Evolutionary conservation across 208 protist genomes (phyloP).

Genomic region (Trypanosoma rangeli): DNA sequence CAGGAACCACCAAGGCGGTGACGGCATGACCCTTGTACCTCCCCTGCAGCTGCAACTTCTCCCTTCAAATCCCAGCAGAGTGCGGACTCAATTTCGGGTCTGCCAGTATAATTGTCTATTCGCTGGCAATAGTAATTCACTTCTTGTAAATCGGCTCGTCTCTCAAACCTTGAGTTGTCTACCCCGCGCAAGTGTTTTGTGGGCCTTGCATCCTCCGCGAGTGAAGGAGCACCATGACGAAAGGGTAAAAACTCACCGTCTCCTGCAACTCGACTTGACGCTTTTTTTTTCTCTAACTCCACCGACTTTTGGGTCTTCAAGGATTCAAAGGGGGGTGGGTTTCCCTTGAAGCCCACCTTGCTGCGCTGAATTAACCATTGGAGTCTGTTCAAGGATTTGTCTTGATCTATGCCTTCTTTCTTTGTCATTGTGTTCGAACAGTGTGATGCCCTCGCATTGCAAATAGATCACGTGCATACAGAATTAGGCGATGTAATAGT

Average conservation of each 20-base stretch:
- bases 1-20: not conserved
- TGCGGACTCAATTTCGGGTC: conserved; percentile 63
- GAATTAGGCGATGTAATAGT: not conserved
- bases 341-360: conserved; percentile 77
- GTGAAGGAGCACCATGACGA: conserved; percentile 36
- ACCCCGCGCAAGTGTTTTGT: conserved; percentile 45
- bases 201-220: conserved; percentile 59
- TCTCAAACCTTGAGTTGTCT: conserved; percentile 34
- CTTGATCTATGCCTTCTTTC: conserved; percentile 40
- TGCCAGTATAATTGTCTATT: conserved; percentile 57
- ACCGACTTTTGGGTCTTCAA: conserved; percentile 68
- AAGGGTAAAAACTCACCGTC: conserved; percentile 71
- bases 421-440: not conserved
- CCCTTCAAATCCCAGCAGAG: conserved; percentile 64
- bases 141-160: not conserved
- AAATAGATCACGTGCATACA: not conserved
- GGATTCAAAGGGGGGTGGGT: conserved; percentile 68
- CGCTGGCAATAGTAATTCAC: conserved; percentile 36
- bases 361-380: conserved; percentile 75
- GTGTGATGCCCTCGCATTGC: not conserved
- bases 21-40: not conserved
- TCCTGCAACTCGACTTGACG: conserved; percentile 33
- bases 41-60: not conserved
- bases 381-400: conserved; percentile 65
- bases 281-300: conserved; percentile 34